Evolutionary conservation across 345 rosid genomes (phyloP).

Genomic region (Euphorbia tirucalli): DNA sequence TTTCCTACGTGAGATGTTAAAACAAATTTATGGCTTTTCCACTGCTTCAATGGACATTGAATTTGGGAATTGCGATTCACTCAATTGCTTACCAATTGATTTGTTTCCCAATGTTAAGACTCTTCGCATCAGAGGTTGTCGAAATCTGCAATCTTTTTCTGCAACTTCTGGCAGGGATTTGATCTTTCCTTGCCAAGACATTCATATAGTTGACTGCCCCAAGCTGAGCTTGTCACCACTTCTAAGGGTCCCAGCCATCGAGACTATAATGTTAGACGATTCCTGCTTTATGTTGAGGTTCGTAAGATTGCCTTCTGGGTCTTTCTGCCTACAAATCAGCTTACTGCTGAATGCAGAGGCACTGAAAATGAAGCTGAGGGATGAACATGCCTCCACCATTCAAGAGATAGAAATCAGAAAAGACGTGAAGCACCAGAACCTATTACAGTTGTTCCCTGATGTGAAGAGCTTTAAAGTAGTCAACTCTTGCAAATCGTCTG

Average conservation of each 20-base stretch:
- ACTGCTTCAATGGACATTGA: constrained; percentile 4
- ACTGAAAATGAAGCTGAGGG: background rate
- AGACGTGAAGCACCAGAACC: background rate
- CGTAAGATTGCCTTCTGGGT: background rate
- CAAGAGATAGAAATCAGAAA: background rate
- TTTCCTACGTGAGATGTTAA: background rate
- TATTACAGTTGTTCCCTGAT: background rate
- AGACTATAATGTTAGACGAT: background rate
- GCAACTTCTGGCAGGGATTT: background rate
- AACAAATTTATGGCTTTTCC: background rate
- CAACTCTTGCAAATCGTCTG: too few relatives aligned
- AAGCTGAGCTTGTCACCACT: background rate
- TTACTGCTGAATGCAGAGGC: background rate
- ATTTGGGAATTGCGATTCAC: background rate
- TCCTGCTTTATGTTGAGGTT: background rate
- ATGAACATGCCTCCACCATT: background rate
- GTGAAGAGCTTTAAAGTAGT: background rate
- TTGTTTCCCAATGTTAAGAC: background rate
- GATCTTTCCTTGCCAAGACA: background rate
- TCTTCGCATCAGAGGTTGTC: background rate
- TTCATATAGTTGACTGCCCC: background rate
- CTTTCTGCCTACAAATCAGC: background rate
- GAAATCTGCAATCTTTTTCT: background rate
- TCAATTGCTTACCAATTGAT: constrained; percentile 10
- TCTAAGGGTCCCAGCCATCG: background rate